Percentiles rank a stretch among this genome's conserved stretches.
Conservation (phyloP, 129 eudicot genomes). For the carrot (Daucus carota) region DH1_v3.0 NC_030385.2:11465001-11465500, state of each 20-base stretch:
- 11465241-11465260: neutral
- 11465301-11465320: neutral
- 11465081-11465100: neutral
- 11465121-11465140: neutral
- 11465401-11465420: neutral
- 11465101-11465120: neutral
- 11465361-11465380: neutral
- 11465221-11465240: neutral
- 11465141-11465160: neutral
- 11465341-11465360: neutral
- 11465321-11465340: neutral
- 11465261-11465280: neutral
- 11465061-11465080: neutral
- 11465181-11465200: neutral
- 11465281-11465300: neutral
- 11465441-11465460: neutral
- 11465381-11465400: neutral
- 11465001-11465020: neutral
- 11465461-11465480: neutral
- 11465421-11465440: neutral
- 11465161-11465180: neutral
- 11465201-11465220: neutral
- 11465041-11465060: neutral
- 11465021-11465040: neutral
- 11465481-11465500: neutral